Base-by-base conservation (phyloP, 2,329 filamentous ascomycete genomes). In the Geoglossum cookeanum region DNA sequence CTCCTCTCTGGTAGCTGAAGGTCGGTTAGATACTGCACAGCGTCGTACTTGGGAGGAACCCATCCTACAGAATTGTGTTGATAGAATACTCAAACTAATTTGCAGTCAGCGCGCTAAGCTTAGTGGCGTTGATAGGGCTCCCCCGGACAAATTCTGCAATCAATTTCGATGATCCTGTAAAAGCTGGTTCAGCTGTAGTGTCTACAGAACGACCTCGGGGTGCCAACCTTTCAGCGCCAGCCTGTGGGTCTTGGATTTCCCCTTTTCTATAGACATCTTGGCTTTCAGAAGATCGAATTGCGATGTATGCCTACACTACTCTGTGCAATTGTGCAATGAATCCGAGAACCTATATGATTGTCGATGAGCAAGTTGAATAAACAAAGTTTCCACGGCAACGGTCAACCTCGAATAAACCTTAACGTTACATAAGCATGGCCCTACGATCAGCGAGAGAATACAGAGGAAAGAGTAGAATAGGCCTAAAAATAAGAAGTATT, bases 1-100 rank as follows among this genome's bases (percentile, higher is more conserved):
- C 80, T 49, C 79, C 80, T 66, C 80, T 80, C 71, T 97, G 91
- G 71, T 95, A 96, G 56, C 87, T 91, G 63, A 17, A 13, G 4
- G 6, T 30, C 30, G 11, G 51, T 62, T 33, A 62, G 59, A 35
- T 13, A 11, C 22, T 9, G 42, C 11, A 45, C 27, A 15, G 17
- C 51, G 3, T 1, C n/a, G n/a, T 22, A 49, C 56, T 22, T 29
- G 13, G 22, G 7, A 29, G 33, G 35, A 5, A 55, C 11, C 29
- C 27, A 39, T 65, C 80, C 65, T 77, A 92, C 81, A 98, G 76
- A 59, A 98, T 97, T 0, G 90, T 94, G 67, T 98, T 92, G 68
- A 97, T 96, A 1, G 88, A 96, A 71, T 95, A 98, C 76, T 98
- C 89, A 68, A 98, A 98, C 80, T 86, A 51, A 32, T 52, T 33